These are phyloP conservation scores for Dryadomyces quercus-mongolicae DNA, from an alignment of 2,329 filamentous ascomycete species.

Conservation along the genomic window DNA sequence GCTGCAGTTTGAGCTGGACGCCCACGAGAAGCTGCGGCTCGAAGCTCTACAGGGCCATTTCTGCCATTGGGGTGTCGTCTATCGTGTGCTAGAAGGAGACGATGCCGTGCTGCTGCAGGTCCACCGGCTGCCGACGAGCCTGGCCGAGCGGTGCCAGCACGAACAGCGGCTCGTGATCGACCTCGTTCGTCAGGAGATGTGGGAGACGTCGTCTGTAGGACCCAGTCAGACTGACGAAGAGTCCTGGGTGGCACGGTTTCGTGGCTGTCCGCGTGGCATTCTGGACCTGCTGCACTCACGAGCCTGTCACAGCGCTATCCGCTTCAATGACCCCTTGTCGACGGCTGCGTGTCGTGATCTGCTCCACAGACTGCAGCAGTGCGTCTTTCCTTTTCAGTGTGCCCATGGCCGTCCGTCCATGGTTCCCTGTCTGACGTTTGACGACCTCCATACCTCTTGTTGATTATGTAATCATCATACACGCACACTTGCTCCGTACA, in stretches of 20 bases:
- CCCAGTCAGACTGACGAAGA: not conserved
- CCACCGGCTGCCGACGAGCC: constrained; percentile 52
- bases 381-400: constrained; percentile 69
- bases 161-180: constrained; percentile 63
- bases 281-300: constrained; percentile 66
- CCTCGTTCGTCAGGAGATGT: constrained; percentile 63
- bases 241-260: constrained; percentile 53
- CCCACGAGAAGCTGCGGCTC: constrained; percentile 49
- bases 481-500: no score
- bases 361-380: constrained; percentile 43
- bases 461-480: not conserved
- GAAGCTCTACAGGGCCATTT: constrained; percentile 43
- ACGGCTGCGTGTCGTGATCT: constrained; percentile 45
- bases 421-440: constrained; percentile 50
- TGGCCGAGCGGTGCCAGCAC: constrained; percentile 61
- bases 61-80: constrained; percentile 61
- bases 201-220: constrained; percentile 28
- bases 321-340: constrained; percentile 67
- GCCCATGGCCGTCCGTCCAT: constrained; percentile 65
- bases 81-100: constrained; percentile 23
- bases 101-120: constrained; percentile 31
- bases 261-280: constrained; percentile 61
- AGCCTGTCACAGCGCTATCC: constrained; percentile 68
- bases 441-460: not conserved
- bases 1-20: constrained; percentile 52